These are phyloP conservation scores for Kwoniella heveanensis DNA, from an alignment of 768 basidiomycete genomes.

Conservation along the genomic window DNA sequence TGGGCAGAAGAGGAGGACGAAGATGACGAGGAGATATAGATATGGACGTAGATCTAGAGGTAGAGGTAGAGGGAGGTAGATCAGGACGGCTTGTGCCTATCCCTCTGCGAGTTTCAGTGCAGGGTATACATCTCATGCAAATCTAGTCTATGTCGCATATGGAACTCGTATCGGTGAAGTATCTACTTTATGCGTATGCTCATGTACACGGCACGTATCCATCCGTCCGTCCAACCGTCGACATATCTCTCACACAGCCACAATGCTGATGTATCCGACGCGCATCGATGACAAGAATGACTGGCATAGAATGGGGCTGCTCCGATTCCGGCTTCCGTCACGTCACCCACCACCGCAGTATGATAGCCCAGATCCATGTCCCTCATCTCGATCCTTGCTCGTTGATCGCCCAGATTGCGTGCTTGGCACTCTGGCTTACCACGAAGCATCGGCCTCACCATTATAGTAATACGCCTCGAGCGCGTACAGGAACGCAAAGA, in stretches of 20 bases:
- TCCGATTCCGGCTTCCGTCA: too few species aligned
- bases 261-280: too few species aligned
- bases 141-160: not conserved
- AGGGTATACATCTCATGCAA: constrained; percentile 9
- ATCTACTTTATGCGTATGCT: constrained; percentile 2
- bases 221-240: not conserved
- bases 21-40: constrained; percentile 43
- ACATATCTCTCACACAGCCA: not conserved
- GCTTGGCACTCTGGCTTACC: too few species aligned
- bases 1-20: constrained; percentile 44
- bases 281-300: too few species aligned
- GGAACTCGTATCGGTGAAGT: not conserved
- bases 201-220: too few species aligned
- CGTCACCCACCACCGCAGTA: too few species aligned
- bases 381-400: too few species aligned
- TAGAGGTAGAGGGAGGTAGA: not conserved
- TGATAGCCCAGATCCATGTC: too few species aligned
- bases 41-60: not conserved
- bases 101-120: not conserved
- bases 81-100: not conserved
- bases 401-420: too few species aligned
- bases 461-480: constrained; percentile 62
- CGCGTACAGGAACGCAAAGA: constrained; percentile 79
- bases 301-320: too few species aligned
- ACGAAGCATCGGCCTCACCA: constrained; percentile 9